Evolutionary conservation across 2,329 filamentous ascomycete species (phyloP).

Genomic region (Cryphonectria radicalis): DNA sequence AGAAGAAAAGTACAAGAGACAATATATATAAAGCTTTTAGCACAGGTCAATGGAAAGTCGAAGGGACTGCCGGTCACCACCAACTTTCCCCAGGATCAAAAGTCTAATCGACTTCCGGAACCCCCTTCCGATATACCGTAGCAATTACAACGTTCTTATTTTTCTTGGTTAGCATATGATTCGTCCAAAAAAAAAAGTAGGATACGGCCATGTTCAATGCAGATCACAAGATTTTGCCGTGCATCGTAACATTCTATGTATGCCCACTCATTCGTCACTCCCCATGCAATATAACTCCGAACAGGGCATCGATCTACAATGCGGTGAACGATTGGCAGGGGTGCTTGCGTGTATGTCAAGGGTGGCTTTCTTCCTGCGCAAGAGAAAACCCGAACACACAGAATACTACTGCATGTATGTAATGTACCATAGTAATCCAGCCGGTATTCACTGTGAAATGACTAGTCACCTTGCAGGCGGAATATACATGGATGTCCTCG

Average conservation of each 20-base stretch:
- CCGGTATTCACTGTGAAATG: neutral
- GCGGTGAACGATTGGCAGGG: neutral
- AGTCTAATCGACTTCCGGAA: neutral
- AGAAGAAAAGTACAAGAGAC: neutral
- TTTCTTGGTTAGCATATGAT: neutral
- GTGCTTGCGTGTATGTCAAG: neutral
- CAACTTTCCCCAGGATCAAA: neutral
- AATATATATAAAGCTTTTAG: neutral
- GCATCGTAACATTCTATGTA: neutral
- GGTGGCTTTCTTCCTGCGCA: neutral
- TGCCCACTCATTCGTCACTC: neutral
- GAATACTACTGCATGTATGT: too few species aligned
- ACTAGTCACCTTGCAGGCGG: neutral
- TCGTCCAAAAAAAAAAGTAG: neutral
- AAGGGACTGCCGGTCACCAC: neutral
- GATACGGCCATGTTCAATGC: neutral
- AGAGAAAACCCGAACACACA: neutral
- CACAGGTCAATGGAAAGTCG: neutral
- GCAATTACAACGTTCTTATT: neutral
- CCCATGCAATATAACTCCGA: neutral
- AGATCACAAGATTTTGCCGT: neutral
- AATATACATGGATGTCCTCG: neutral
- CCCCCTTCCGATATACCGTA: neutral
- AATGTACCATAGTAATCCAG: too few species aligned
- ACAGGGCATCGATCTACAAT: neutral